Conservation (phyloP, 768 basidiomycete genomes). For the Trametopsis cervina region DNA sequence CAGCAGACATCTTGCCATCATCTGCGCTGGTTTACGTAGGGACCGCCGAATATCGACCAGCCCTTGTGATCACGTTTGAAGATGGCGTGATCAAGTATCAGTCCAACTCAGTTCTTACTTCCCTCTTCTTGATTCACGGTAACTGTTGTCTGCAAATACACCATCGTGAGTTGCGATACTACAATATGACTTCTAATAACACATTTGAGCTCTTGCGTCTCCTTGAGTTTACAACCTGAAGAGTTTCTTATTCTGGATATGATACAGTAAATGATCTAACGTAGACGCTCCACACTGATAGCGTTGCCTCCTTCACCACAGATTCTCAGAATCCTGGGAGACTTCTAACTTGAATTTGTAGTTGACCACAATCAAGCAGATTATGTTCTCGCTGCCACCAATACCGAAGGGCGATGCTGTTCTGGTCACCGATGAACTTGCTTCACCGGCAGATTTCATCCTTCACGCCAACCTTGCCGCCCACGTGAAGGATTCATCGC, state of each 20-base stretch:
- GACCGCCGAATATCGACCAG: too few species aligned
- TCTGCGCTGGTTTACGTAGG: too few species aligned
- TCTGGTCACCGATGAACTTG: slow-evolving; percentile 64
- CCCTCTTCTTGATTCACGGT: too few species aligned
- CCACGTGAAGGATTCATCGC: slow-evolving; percentile 39
- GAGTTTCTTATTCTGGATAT: background rate
- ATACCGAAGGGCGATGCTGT: slow-evolving; percentile 33
- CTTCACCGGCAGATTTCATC: slow-evolving; percentile 68
- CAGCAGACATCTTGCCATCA: too few species aligned
- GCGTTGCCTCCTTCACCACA: background rate
- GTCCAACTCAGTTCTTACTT: too few species aligned
- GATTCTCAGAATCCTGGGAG: background rate
- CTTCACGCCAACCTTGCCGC: slow-evolving; percentile 46
- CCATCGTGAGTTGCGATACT: too few species aligned
- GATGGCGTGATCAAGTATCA: too few species aligned
- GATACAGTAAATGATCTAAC: background rate
- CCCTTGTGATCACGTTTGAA: too few species aligned
- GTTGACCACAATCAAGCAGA: too few species aligned
- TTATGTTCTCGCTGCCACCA: slow-evolving; percentile 2
- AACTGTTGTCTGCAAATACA: too few species aligned
- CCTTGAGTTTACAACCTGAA: background rate
- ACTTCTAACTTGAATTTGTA: background rate
- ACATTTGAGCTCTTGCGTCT: background rate
- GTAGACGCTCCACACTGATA: background rate
- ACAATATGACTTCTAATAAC: background rate